Evolutionary conservation across 2,329 filamentous ascomycete genomes (phyloP), one percentile per base, ranked within the genome.

Genomic region (Cladosporium sp.): DNA sequence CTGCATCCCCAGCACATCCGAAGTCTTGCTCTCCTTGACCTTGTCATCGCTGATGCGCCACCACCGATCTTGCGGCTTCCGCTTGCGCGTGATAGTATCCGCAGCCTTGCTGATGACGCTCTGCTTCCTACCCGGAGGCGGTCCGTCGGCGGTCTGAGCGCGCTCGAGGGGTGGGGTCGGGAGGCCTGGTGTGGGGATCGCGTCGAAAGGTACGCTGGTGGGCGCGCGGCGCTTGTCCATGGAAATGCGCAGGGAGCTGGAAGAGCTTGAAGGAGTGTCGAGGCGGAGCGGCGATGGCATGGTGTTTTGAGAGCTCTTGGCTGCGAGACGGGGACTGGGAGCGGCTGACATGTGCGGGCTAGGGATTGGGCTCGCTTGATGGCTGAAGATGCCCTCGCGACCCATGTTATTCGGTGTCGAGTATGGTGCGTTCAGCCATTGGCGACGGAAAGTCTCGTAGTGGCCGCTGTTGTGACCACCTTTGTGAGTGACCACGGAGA

Each of bases 11-110:
- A 99, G 69, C 6, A 99, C 89, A 60, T 99, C 93, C 49, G 79
- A 82, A 5, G 91, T 97, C 74, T 91, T 96, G 58, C 89, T 86
- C 70, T 97, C 92, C 65, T 92, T 93, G 62, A 97, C 83, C 70
- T 95, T 96, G 58, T 99, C 93, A 67, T 99, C 93, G 58, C 91
- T 96, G 58, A 99, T 95, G 30, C 93, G 83, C 93, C 93, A 99
- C 93, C 93, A 99, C 36, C 86, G 83, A 63, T 95, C 86, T 39
- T 78, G 80, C 11, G 74, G 70, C 63, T 81, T 83, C 58, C 78
- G 80, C 38, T 55, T 54, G 18, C 56, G 55, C n/a, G 52, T 47
- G n/a, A 49, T 34, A 5, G 37, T 48, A 13, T 40, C 47, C 15
- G 41, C 36, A 12, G 41, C 47, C 30, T 42, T 45, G 19, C 39